Evolutionary conservation across 1,139 yeast genomes (phyloP), one percentile per base, ranked within the genome.

Genomic region (Diutina scorzettiae): DNA sequence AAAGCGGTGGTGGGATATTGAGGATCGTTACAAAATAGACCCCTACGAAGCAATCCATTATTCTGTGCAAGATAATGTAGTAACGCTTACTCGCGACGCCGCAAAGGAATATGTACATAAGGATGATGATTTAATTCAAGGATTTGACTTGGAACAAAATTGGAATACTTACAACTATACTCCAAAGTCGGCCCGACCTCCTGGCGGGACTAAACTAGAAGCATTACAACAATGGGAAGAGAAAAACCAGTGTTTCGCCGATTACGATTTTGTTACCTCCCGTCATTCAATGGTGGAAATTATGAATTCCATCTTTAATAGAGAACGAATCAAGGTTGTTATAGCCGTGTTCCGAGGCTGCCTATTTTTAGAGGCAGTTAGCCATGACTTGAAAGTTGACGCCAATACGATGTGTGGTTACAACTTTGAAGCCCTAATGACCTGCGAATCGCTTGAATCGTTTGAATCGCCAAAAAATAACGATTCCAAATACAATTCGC

Each of bases 341-440:
- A n/a, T 34, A 9, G n/a, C n/a, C 5, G 6, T 11, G 8, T 34
- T 34, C 19, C 9, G 16, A 8, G 39, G 39, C 3, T 19, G 28
- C 3, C 7, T 34, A 8, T 16, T 12, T 14, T 23, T n/a, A 7
- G 39, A 34, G 20, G 6, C 14, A 7, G 9, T 14, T 19, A 12
- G 20, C 12, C 11, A 12, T 19, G 17, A 9, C 5, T 19, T 6
- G 17, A 33, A 5, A 2, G 9, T 23, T 23, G 25, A 23, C 9
- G 8, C 25, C 8, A 20, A 9, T 18, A 23, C 19, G n/a, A 34
- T 34, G 39, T n/a, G 18, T 8, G 39, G 39, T 5, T 23, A 21
- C 12, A 34, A 34, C 29, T 34, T 34, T 14, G 39, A 34, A 23
- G 7, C 14, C 18, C 16, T 34, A n/a, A 23, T 34, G 27, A 34